Conservation (phyloP, 345 rosid genomes). For the Corchorus olitorius region DNA sequence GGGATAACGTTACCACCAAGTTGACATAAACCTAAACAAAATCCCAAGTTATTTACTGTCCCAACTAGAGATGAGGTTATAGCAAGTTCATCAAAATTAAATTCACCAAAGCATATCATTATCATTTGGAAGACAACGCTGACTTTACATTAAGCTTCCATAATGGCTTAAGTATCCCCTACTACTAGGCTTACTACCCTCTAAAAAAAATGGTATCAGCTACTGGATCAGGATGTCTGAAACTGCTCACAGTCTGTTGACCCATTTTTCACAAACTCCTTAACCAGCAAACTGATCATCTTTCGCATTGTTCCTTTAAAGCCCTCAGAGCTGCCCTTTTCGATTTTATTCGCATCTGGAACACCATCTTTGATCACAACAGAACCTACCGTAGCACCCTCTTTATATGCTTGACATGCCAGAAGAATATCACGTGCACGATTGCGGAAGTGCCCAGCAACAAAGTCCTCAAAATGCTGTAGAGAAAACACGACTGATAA, state of each 20-base stretch:
- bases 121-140: constrained; percentile 7
- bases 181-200: background rate
- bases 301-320: constrained; percentile 31
- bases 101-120: background rate
- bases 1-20: no score
- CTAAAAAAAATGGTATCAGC: constrained; percentile 8
- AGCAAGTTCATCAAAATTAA: constrained; percentile 27
- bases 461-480: constrained; percentile 57
- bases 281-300: constrained; percentile 32
- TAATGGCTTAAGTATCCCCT: background rate
- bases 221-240: constrained; percentile 13
- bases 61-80: background rate
- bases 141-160: constrained; percentile 2
- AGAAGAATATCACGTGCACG: constrained; percentile 40
- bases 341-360: constrained; percentile 22
- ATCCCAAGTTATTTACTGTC: constrained; percentile 3
- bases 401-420: constrained; percentile 48
- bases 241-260: constrained; percentile 40
- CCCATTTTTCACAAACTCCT: constrained; percentile 40
- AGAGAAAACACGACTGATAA: constrained; percentile 14
- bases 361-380: constrained; percentile 32
- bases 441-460: constrained; percentile 42
- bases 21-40: constrained; percentile 2
- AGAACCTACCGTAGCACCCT: constrained; percentile 46
- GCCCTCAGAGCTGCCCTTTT: constrained; percentile 18